Evolutionary conservation across 345 rosid species (phyloP).

Genomic region (Ceriops zippeliana): DNA sequence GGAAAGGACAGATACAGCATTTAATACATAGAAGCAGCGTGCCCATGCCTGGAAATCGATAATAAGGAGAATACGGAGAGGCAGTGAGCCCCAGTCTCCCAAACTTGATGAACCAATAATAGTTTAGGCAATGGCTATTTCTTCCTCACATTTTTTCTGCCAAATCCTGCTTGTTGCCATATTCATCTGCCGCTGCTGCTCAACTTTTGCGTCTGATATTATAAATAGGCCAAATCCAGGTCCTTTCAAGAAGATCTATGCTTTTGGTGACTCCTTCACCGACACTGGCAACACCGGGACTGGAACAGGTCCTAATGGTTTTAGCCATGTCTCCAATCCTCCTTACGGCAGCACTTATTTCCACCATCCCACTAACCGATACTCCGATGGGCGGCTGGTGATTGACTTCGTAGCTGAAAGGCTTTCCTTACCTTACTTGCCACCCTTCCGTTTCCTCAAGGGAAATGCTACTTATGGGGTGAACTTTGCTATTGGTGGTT

Average conservation of each 20-base stretch:
- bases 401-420: constrained; percentile 77
- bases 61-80: not conserved
- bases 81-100: not conserved
- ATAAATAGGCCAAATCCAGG: constrained; percentile 10
- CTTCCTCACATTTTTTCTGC: constrained; percentile 15
- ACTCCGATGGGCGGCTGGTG: constrained; percentile 84
- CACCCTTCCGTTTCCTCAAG: constrained; percentile 51
- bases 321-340: constrained; percentile 66
- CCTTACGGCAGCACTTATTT: constrained; percentile 85
- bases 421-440: constrained; percentile 61
- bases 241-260: constrained; percentile 70
- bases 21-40: not conserved
- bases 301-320: constrained; percentile 63
- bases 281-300: constrained; percentile 91
- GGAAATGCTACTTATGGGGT: constrained; percentile 45
- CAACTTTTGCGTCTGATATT: constrained; percentile 15
- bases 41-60: not conserved
- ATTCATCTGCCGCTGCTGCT: constrained; percentile 20
- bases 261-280: constrained; percentile 90
- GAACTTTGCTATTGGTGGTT: constrained; percentile 89
- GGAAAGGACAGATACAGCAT: no score
- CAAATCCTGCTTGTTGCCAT: constrained; percentile 3
- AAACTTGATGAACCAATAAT: not conserved
- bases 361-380: constrained; percentile 75
- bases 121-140: constrained; percentile 18